phyloP scores from a whole-genome alignment of 345 rosid species.

The Conringia planisiliqua region DNA sequence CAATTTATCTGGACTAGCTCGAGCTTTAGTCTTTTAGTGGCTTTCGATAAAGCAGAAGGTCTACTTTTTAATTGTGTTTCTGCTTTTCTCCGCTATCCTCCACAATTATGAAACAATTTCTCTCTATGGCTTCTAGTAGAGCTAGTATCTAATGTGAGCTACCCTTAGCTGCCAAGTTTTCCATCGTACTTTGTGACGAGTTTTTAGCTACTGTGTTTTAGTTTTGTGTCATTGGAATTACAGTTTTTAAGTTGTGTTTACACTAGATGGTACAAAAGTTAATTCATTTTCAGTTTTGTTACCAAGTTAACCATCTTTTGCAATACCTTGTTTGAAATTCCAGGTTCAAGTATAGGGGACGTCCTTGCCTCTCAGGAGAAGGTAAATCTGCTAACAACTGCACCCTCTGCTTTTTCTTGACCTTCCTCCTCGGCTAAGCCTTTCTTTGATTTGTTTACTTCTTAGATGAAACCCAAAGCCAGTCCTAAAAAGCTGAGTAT shows the following conservation, averaged over 20 bases:
- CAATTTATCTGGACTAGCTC: background rate
- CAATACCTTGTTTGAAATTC: constrained; percentile 10
- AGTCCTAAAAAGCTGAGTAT: constrained; percentile 47
- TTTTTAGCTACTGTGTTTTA: background rate
- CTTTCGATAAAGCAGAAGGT: background rate
- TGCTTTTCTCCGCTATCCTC: background rate
- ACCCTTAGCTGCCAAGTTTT: constrained; percentile 7
- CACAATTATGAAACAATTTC: background rate
- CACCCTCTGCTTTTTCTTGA: background rate
- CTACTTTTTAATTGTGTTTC: background rate
- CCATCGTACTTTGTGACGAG: constrained; percentile 4
- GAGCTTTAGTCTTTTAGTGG: background rate
- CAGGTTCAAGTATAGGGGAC: constrained; percentile 49
- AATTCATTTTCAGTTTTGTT: constrained; percentile 5
- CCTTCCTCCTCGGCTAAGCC: background rate
- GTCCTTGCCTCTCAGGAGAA: constrained; percentile 40
- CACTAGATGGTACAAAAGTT: background rate
- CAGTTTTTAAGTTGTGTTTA: background rate
- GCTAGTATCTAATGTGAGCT: constrained; percentile 2
- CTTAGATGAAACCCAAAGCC: constrained; percentile 49
- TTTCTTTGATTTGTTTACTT: background rate
- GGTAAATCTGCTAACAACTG: constrained; percentile 40
- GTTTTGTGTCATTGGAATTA: constrained; percentile 13
- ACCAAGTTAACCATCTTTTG: constrained; percentile 14
- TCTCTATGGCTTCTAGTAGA: background rate